Conservation (phyloP, 257 asterid genomes). For the Solanum acaule region DNA sequence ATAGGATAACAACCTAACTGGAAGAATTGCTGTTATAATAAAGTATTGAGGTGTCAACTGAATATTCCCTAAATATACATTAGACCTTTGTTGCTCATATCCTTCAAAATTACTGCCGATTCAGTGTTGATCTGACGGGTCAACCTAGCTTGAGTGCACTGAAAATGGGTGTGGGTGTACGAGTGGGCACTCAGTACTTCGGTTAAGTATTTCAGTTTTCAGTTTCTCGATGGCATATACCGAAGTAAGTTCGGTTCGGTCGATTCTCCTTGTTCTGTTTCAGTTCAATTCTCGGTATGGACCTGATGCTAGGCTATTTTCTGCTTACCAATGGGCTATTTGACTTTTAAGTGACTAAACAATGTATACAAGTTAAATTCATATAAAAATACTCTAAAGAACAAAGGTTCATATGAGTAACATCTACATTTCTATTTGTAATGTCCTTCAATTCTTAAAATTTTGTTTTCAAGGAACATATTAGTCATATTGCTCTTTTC, state of each 20-base stretch:
- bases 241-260: background rate
- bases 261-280: background rate
- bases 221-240: background rate
- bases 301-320: background rate
- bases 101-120: background rate
- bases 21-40: background rate
- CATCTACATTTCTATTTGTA: background rate
- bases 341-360: background rate
- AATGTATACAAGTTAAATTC: background rate
- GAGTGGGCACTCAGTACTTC: background rate
- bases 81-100: background rate
- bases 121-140: background rate
- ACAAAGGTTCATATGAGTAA: background rate
- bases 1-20: background rate
- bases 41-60: background rate
- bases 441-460: background rate
- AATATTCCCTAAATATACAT: background rate
- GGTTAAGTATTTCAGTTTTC: background rate
- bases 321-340: background rate
- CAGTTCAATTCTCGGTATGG: background rate
- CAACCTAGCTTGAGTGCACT: background rate
- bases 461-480: background rate
- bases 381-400: background rate
- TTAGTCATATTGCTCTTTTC: background rate
- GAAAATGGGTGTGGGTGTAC: background rate